phyloP scores from a whole-genome alignment of 2,329 filamentous ascomycete genomes.

The Colletotrichum sp. region DNA sequence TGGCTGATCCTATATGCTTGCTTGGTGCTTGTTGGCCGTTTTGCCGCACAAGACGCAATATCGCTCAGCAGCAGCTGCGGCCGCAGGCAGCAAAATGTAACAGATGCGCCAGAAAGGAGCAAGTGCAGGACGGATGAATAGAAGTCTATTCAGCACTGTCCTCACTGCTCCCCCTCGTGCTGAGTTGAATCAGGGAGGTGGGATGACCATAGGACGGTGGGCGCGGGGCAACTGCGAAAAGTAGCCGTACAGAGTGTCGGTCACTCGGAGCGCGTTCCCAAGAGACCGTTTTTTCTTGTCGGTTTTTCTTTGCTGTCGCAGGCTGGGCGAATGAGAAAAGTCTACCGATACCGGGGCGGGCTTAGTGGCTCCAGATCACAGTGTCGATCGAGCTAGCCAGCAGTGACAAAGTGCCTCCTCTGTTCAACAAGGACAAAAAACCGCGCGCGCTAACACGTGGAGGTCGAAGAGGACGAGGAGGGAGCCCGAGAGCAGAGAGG shows the following conservation, averaged over 20 bases:
- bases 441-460: neutral
- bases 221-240: constrained; percentile 16
- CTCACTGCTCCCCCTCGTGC: constrained; percentile 19
- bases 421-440: neutral
- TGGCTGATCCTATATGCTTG: neutral
- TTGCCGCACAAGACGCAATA: neutral
- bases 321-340: neutral
- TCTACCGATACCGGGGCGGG: constrained; percentile 16
- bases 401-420: neutral
- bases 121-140: constrained; percentile 20
- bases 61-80: neutral
- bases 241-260: neutral
- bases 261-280: neutral
- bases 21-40: neutral
- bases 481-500: neutral
- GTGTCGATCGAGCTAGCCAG: neutral
- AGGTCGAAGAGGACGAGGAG: neutral
- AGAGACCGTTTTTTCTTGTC: neutral
- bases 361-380: neutral
- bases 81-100: neutral
- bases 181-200: constrained; percentile 20
- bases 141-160: constrained; percentile 23
- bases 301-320: neutral
- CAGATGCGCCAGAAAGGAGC: constrained; percentile 14
- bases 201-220: constrained; percentile 1